These are phyloP conservation scores for Heliamphora pulchella DNA, from an alignment of 179 eudicot species.

Conservation along the genomic window DNA sequence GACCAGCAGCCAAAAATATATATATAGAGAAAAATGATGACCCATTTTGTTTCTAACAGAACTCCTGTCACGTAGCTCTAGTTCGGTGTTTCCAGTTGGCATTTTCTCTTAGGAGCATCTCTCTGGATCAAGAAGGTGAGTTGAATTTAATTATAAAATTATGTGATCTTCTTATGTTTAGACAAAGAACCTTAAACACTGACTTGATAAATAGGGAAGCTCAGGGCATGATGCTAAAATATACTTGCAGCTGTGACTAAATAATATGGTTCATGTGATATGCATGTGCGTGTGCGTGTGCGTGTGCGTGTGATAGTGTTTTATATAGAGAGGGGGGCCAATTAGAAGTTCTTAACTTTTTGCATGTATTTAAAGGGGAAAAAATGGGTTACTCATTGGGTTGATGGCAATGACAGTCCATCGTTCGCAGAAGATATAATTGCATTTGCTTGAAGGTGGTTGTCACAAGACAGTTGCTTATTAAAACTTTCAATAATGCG, in stretches of 20 bases:
- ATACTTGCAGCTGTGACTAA: background rate
- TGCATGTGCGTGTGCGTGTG: too few species aligned
- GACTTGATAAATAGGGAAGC: background rate
- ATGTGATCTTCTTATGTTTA: constrained; percentile 5
- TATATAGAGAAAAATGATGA: background rate
- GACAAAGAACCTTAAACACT: background rate
- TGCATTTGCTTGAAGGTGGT: background rate
- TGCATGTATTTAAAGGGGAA: too few species aligned
- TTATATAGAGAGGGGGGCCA: background rate
- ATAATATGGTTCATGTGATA: background rate
- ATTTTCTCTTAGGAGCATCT: constrained; percentile 63
- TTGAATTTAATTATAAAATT: constrained; percentile 7
- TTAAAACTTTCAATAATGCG: too few species aligned
- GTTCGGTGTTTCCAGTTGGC: constrained; percentile 86
- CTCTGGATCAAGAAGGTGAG: constrained; percentile 67
- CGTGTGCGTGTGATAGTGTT: background rate
- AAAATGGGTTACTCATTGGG: background rate
- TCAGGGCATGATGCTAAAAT: background rate
- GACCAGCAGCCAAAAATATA: too few species aligned
- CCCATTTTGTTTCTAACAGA: constrained; percentile 39
- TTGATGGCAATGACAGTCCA: background rate
- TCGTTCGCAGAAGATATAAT: background rate
- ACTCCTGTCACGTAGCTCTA: constrained; percentile 58
- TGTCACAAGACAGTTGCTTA: background rate
- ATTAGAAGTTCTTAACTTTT: background rate